These are phyloP conservation scores for Metschnikowia proteae DNA, from an alignment of 805 yeast species.

Conservation along the genomic window DNA sequence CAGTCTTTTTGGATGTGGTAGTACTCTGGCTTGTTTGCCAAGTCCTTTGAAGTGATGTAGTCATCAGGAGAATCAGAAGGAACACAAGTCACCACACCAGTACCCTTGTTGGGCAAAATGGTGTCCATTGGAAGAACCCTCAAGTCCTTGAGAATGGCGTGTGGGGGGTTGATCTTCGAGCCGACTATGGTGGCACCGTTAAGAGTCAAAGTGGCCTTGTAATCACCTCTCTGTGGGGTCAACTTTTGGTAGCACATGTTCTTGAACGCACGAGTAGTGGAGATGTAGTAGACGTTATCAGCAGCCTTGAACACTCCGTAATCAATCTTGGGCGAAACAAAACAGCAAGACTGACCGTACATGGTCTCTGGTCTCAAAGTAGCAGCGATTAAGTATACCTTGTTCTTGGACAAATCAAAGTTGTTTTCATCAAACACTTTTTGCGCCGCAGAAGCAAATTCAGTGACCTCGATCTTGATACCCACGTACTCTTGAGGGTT, in stretches of 20 bases:
- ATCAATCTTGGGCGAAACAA: slow-evolving; percentile 89
- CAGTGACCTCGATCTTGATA: slow-evolving; percentile 73
- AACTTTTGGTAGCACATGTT: slow-evolving; percentile 95
- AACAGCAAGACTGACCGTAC: slow-evolving; percentile 98
- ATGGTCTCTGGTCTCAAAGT: slow-evolving; percentile 98
- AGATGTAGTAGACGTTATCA: slow-evolving; percentile 65
- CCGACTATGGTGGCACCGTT: slow-evolving; percentile 79
- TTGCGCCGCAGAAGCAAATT: slow-evolving; percentile 55
- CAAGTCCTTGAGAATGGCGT: slow-evolving; percentile 63
- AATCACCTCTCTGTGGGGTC: slow-evolving; percentile 84
- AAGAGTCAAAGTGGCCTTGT: slow-evolving; percentile 54
- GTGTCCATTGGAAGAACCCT: slow-evolving; percentile 97
- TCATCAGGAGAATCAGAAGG: slow-evolving; percentile 99
- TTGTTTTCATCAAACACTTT: slow-evolving; percentile 49
- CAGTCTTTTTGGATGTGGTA: slow-evolving; percentile 82
- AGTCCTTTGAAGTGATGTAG: slow-evolving; percentile 78
- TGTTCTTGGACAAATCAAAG: slow-evolving; percentile 51
- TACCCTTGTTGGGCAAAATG: slow-evolving; percentile 90
- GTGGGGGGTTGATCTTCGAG: slow-evolving; percentile 81
- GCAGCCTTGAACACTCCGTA: slow-evolving; percentile 92
- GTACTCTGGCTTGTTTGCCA: slow-evolving; percentile 85
- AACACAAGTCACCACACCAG: slow-evolving; percentile 98
- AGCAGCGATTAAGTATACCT: slow-evolving; percentile 85
- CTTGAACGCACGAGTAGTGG: slow-evolving; percentile 93
- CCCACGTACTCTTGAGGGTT: slow-evolving; percentile 95